Conservation (phyloP, 306 rosid species). For the Cucurbita ficifolia region DNA sequence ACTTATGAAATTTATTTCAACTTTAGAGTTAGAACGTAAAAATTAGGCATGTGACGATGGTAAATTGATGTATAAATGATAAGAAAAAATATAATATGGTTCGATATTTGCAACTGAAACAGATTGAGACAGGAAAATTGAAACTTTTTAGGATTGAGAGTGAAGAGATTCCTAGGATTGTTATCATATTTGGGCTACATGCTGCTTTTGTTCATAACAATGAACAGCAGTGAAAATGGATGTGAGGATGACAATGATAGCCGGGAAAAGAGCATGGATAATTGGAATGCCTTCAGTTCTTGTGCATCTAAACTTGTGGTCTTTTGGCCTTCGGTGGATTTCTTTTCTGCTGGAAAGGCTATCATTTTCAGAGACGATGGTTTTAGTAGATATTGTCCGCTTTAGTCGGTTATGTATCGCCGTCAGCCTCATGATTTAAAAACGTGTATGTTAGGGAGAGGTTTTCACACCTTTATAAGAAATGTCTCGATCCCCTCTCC, state of each 20-base stretch:
- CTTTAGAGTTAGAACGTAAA: too few species aligned
- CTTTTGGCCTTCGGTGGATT: not conserved
- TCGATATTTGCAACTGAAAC: not conserved
- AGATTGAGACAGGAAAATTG: slow-evolving; percentile 12
- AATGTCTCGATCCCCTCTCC: too few species aligned
- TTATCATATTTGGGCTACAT: slow-evolving; percentile 21
- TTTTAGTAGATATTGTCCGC: too few species aligned
- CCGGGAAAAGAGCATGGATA: slow-evolving; percentile 30
- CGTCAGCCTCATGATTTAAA: too few species aligned
- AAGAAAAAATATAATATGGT: not conserved
- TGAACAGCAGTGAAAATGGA: slow-evolving; percentile 43
- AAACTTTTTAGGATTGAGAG: slow-evolving; percentile 21
- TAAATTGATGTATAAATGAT: too few species aligned
- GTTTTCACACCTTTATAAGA: too few species aligned
- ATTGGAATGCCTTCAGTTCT: slow-evolving; percentile 14
- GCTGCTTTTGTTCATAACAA: slow-evolving; percentile 21
- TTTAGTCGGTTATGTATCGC: too few species aligned
- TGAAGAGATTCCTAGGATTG: slow-evolving; percentile 21
- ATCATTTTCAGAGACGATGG: not conserved
- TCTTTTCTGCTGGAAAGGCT: not conserved
- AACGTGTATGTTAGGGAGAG: too few species aligned
- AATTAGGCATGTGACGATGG: too few species aligned
- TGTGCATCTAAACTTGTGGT: not conserved
- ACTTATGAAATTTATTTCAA: too few species aligned
- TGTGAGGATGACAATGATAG: slow-evolving; percentile 18